Conservation (phyloP, 1,284 basidiomycete species). For the Ustilago trichophora region DNA sequence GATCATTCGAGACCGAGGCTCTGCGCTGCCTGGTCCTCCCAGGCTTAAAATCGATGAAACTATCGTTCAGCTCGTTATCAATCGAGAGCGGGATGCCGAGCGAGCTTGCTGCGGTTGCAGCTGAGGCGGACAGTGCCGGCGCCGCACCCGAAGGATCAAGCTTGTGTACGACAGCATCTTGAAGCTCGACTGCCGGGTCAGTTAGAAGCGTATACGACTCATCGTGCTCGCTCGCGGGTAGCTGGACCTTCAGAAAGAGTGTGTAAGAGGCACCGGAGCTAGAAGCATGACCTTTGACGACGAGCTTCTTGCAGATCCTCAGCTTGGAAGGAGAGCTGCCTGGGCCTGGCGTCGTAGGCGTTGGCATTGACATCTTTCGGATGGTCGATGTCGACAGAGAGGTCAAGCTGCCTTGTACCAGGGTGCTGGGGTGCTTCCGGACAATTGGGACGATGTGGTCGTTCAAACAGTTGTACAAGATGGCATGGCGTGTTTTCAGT, state of each 20-base stretch:
- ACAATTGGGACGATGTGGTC: neutral
- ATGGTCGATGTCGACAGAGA: too few species aligned
- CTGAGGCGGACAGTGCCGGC: conserved; percentile 30
- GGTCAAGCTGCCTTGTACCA: too few species aligned
- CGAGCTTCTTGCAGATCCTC: conserved; percentile 45
- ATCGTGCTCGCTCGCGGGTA: neutral
- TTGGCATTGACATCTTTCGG: too few species aligned
- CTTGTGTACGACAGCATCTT: conserved; percentile 24
- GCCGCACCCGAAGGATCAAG: conserved; percentile 33
- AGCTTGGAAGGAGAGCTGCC: neutral
- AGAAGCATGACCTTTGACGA: conserved; percentile 36
- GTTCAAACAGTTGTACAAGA: conserved; percentile 1
- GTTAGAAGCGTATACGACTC: conserved; percentile 9
- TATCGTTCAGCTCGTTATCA: conserved; percentile 22
- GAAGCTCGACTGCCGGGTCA: conserved; percentile 13
- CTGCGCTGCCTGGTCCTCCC: neutral
- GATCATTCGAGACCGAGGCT: neutral
- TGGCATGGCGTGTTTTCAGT: conserved; percentile 5
- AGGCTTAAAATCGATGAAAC: conserved; percentile 21
- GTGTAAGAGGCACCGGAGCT: conserved; percentile 31
- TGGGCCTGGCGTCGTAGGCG: neutral
- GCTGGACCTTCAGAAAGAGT: conserved; percentile 30
- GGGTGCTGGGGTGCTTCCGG: too few species aligned
- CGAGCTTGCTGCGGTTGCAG: conserved; percentile 25
- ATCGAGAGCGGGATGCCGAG: conserved; percentile 38